Evolutionary conservation across 2,329 filamentous ascomycete species (phyloP), one percentile per base, ranked within the genome.

Genomic region (Pseudogymnoascus sp.): DNA sequence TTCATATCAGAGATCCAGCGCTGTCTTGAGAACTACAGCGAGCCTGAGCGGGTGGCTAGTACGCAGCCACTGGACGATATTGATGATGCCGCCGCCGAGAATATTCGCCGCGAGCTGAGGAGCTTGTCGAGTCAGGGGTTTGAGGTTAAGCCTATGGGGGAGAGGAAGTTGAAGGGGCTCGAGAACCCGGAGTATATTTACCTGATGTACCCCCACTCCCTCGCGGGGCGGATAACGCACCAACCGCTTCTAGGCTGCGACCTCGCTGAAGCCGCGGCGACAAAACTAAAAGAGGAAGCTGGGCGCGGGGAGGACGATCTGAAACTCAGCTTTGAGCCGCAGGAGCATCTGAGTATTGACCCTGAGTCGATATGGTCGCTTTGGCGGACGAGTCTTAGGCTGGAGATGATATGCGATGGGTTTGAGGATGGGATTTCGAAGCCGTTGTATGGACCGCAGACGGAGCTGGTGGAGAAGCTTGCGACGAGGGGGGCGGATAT

Each of bases 121-220:
- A 89, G 90, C 29, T 82, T 99, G 27, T 94, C 87, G 68, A 92
- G 87, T 58, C 91, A 96, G 75, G 94, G 94, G 6, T 99, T 97
- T 71, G 91, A 96, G 72, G 92, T 97, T 71, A 97, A 97, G 75
- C 92, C 97, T 70, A 88, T 96, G 73, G 94, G 94, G 58, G 92
- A 97, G 75, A 88, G 88, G 67, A 97, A 96, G 72, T 81, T 99
- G 62, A 99, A 99, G 76, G 94, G 94, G 31, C 85, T 99, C 10
- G 94, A 99, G 75, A 99, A 99, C 72, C 93, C 94, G 0, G 94
- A 99, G 74, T 88, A 92, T 64, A 88, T 99, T 68, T 97, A 96
- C 76, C 87, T 96, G 63, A 89, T 99, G 73, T 99, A 97, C 73
- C 93, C 94, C 2, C 92, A 96, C 73, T 85, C 88, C 0, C 83